phyloP scores from a whole-genome alignment of 306 rosid genomes.

The Dryas alaskensis region DNA sequence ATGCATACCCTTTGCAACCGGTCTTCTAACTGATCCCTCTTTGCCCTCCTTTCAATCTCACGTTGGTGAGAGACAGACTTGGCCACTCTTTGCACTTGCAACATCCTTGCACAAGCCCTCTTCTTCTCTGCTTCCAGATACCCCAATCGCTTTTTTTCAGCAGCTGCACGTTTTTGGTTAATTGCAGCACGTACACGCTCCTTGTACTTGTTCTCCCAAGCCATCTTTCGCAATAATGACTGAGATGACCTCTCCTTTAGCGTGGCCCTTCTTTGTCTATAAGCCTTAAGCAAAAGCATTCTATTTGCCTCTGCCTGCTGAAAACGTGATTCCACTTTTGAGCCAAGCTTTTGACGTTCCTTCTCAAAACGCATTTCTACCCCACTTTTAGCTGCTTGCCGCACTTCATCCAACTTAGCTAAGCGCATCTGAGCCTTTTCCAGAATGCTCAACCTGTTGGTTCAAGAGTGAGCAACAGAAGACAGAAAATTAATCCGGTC shows the following conservation, averaged over 20 bases:
- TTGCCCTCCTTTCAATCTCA: slow-evolving; percentile 79
- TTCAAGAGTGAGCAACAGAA: slow-evolving; percentile 27
- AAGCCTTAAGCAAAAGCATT: slow-evolving; percentile 77
- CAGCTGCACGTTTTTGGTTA: slow-evolving; percentile 80
- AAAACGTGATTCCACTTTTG: slow-evolving; percentile 78
- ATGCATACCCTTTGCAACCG: slow-evolving; percentile 80
- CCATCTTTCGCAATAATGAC: slow-evolving; percentile 68
- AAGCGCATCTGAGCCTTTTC: slow-evolving; percentile 80
- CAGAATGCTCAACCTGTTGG: slow-evolving; percentile 72
- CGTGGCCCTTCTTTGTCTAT: slow-evolving; percentile 77
- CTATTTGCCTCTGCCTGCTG: slow-evolving; percentile 90
- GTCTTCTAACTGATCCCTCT: slow-evolving; percentile 77
- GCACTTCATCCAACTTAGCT: slow-evolving; percentile 74
- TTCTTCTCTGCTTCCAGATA: slow-evolving; percentile 85
- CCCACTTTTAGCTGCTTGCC: slow-evolving; percentile 83
- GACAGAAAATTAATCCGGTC: neutral
- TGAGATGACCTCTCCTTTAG: slow-evolving; percentile 84
- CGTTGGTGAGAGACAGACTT: slow-evolving; percentile 80
- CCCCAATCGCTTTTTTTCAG: slow-evolving; percentile 75
- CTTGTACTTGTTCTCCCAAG: slow-evolving; percentile 84
- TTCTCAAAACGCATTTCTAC: slow-evolving; percentile 68
- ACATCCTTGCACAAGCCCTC: slow-evolving; percentile 69
- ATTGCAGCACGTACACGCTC: slow-evolving; percentile 86
- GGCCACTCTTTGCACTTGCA: slow-evolving; percentile 72
- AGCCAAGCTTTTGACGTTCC: slow-evolving; percentile 67